Base-by-base conservation (phyloP, 768 basidiomycete species). In the Leccinum disarticulatum region DNA sequence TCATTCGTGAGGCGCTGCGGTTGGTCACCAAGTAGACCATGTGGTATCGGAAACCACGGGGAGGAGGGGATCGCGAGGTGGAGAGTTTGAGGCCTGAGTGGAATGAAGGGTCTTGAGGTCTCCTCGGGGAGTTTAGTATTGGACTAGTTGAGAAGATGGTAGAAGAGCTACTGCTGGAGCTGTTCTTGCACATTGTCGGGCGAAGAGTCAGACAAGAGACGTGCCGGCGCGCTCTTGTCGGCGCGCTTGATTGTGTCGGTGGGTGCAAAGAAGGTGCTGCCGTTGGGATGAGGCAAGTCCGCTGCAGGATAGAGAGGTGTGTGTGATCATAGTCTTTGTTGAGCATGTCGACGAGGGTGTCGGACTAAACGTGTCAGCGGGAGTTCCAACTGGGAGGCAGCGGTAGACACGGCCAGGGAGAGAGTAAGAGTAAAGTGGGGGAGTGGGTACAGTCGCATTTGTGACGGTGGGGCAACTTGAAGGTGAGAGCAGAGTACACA, bases 111-210 rank as follows among this genome's bases (percentile, higher is more conserved):
- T 93, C 61, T 80, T 62, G 77, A 70, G 22, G 75, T 65, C 9
- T 77, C 68, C 31, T 81, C 73, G 30, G 84, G 78, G 15, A 79
- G 59, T 27, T 72, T 66, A 19, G 80, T 66, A 31, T 97, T 70
- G 6, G 90, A 84, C 71, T 86, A 86, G 73, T 98, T 97, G 64
- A 98, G 80, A 49, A 98, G 75, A 73, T 98, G 97, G 72, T 98
- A 98, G 68, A 98, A 87, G 55, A 99, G 81, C 68, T 95, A 89
- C 68, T 97, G 95, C 55, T 95, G 83, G 49, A 98, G 83, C 59
- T 84, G 78, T 67, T 91, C 87, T 58, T 93, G 84, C 31, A 95
- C 77, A 71, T 98, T 98, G 75, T 95, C 95, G 25, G 79, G 80
- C 38, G 84, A 67, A 50, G 76, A 65, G 19, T 69, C 66, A 38